Evolutionary conservation across 1,284 basidiomycete genomes (phyloP), one percentile per base, ranked within the genome.

Genomic region (Serendipita sp.): DNA sequence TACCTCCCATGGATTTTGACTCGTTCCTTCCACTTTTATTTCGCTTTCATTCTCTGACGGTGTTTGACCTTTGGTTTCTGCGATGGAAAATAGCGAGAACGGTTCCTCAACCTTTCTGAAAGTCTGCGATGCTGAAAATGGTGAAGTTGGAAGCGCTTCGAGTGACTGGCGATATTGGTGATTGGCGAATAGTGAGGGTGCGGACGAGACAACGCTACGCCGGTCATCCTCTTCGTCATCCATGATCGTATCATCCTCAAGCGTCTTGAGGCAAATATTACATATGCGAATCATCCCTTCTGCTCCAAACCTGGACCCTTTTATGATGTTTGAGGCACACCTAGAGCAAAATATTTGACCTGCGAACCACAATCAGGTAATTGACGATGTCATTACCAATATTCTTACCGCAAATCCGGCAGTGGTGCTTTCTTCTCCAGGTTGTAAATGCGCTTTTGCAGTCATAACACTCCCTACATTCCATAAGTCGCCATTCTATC

Each of bases 271-370:
- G 72, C 96, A 99, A 22, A 96, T 79, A 70, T 97, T 96, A 75
- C 94, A 98, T 10, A 94, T 88, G 64, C 95, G 83, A 63, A 98
- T 81, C 81, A 89, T 89, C 34, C 92, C 93, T 63, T 94, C 85
- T 65, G 93, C 88, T 3, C 93, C 93, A 70, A 96, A 98, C 1
- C 93, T 84, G n/a, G 85, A 81, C 4, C 92, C 94, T 66, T 93
- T 92, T 72, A 99, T 93, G 69, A 98, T 90, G 70, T 97, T 95
- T n/a, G 93, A 93, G 2, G 95, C 94, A 72, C 95, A 92, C 3
- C 91, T 82, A 26, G 90, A 91, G 73, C 93, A 97, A 71, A 94
- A 96, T 78, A 90, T 87, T 74, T 90, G 88, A 55, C 82, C 92
- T 93, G n/a, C 72, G 13, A 17, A 30, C 10, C 22, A 8, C 15